These are phyloP conservation scores for Gracilaria vermiculophylla DNA, from an alignment of 23 red algal genomes.

Conservation along the genomic window DNA sequence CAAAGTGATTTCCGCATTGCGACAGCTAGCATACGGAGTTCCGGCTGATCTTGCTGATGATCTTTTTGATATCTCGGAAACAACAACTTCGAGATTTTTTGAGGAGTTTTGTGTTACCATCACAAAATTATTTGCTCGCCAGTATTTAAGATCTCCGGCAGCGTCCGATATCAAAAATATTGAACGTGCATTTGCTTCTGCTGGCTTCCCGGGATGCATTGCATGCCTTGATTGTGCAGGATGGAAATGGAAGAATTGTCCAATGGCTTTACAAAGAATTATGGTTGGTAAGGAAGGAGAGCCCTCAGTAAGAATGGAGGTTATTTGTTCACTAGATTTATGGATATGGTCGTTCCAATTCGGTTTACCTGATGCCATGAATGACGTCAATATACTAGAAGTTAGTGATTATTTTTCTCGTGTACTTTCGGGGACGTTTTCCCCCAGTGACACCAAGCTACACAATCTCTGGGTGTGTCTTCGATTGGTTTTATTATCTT, in stretches of 20 bases:
- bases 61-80: conserved; percentile 30
- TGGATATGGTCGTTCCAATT: conserved; percentile 30
- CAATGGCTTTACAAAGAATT: conserved; percentile 13
- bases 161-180: not conserved
- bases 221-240: conserved; percentile 2
- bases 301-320: conserved; percentile 17
- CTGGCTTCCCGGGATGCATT: conserved; percentile 29
- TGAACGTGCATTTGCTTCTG: not conserved
- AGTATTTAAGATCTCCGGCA: conserved; percentile 2
- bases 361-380: not conserved
- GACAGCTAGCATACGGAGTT: conserved; percentile 26
- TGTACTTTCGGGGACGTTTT: not conserved
- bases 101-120: not conserved
- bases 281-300: conserved; percentile 16
- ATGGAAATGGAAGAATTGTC: conserved; percentile 40
- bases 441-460: not conserved
- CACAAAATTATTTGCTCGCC: not conserved
- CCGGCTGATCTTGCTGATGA: conserved; percentile 29
- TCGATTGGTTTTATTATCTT: conserved; percentile 35
- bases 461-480: not conserved
- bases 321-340: conserved; percentile 22
- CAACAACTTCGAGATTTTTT: not conserved
- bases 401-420: not conserved
- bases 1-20: conserved; percentile 27
- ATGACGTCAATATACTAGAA: conserved; percentile 38